Evolutionary conservation across 2,329 filamentous ascomycete genomes (phyloP), one percentile per base, ranked within the genome.

Genomic region (Xylaria sp.): DNA sequence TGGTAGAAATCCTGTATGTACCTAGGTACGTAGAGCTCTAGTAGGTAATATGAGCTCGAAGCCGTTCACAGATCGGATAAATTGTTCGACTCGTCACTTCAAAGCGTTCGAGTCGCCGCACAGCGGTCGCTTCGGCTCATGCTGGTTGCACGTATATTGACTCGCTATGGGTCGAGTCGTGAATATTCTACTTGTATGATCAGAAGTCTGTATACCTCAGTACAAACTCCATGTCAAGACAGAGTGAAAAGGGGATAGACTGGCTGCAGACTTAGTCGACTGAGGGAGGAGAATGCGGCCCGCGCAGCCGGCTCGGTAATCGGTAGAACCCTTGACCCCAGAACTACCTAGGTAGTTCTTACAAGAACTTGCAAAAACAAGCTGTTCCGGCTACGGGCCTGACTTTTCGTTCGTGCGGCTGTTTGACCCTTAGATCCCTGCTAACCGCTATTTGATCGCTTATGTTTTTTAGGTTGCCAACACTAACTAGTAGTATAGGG

Each of bases 251-350:
- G 17, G 15, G 31, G n/a, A 31, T 58, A 52, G 23, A 29, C 23
- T 35, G 4, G 27, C 19, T 47, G 31, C 17, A 35, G 15, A 43
- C 7, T 33, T 2, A 27, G 41, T 27, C 27, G 3, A 41, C 9
- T 9, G n/a, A n/a, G n/a, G 51, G 40, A 37, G 13, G 7, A 46
- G 31, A 40, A 49, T 37, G 15, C 62, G 62, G 62, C 21, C 62
- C 62, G 59, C 33, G 5, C 27, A 27, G 17, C 59, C 62, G 44
- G 52, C 19, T 6, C 27, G 11, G 33, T 37, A 37, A 35, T 19
- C 10, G 23, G 31, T 19, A 7, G 5, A 51, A 52, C 40, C 38
- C 43, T 31, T 38, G 44, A 13, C 40, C 44, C 49, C 17, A 21
- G 19, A 48, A 33, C 6, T 11, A 33, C 29, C n/a, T n/a, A n/a